A percentile compares a stretch with the other conserved stretches of the same genome.
Conservation (phyloP, 768 basidiomycete species). For the Flagelloscypha sp. region DNA sequence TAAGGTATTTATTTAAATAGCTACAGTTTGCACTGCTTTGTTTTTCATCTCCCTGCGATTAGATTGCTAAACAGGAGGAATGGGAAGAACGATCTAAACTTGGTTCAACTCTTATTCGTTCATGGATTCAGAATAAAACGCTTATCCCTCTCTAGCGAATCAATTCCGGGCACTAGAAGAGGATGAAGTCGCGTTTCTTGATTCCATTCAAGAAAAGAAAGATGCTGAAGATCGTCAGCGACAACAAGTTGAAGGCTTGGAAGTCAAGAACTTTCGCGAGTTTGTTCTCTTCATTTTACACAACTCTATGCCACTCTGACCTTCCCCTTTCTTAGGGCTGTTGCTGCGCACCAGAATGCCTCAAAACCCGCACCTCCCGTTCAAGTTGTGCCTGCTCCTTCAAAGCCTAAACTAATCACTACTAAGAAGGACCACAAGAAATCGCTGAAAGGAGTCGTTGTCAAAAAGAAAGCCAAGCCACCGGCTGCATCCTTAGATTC, state of each 20-base stretch:
- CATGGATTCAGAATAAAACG: conserved; percentile 6
- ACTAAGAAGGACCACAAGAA: conserved; percentile 61
- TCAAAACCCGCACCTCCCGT: conserved; percentile 33
- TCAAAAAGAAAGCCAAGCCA: conserved; percentile 65
- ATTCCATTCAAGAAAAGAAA: conserved; percentile 70
- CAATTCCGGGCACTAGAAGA: conserved; percentile 87
- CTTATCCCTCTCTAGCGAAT: conserved; percentile 44
- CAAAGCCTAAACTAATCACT: conserved; percentile 24
- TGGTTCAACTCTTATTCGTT: conserved; percentile 17
- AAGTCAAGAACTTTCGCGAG: conserved; percentile 74
- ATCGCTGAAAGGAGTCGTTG: conserved; percentile 67
- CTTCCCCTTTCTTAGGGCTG: conserved; percentile 35
- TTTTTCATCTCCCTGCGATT: conserved; percentile 5
- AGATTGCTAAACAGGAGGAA: conserved; percentile 89
- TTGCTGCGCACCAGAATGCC: conserved; percentile 58
- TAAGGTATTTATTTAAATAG: conserved; percentile 44
- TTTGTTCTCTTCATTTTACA: conserved; percentile 25
- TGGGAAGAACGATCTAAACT: conserved; percentile 89
- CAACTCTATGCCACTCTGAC: conserved; percentile 5
- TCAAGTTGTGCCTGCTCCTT: conserved; percentile 21
- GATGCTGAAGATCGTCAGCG: conserved; percentile 69
- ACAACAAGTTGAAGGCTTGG: conserved; percentile 68
- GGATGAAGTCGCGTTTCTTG: conserved; percentile 85
- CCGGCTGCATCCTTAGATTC: conserved; percentile 13
- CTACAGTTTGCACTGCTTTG: conserved; percentile 1